A percentile compares a stretch with the other conserved stretches of the same genome.
Conservation (phyloP, 169 alveolate species). For the Plasmodium falciparum region DNA sequence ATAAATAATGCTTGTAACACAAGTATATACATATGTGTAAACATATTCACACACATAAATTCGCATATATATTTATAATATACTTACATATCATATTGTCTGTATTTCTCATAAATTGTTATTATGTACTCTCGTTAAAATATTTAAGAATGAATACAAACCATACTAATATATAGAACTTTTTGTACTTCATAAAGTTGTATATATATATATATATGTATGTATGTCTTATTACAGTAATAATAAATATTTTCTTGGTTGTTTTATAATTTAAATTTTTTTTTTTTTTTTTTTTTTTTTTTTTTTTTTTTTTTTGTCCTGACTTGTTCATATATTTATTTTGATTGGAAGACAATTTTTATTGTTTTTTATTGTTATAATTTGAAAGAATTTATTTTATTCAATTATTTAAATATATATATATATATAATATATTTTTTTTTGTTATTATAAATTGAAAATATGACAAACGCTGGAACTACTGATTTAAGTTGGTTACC, state of each 20-base stretch:
- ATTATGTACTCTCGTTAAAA: too few relatives aligned
- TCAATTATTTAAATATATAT: too few relatives aligned
- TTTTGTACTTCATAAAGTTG: too few relatives aligned
- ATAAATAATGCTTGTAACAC: not conserved
- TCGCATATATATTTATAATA: not conserved
- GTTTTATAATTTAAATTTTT: not conserved
- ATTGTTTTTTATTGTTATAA: too few relatives aligned
- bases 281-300: conserved; percentile 11
- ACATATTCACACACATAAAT: not conserved
- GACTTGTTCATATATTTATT: not conserved
- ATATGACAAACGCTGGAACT: conserved; percentile 70
- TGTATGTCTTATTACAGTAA: not conserved
- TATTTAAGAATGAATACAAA: too few relatives aligned
- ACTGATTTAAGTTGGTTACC: conserved; percentile 88
- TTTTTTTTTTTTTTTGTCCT: conserved; percentile 8
- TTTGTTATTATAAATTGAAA: conserved; percentile 16
- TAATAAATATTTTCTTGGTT: not conserved
- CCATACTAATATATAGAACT: too few relatives aligned
- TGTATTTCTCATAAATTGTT: too few relatives aligned
- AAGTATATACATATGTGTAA: not conserved
- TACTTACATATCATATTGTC: too few relatives aligned
- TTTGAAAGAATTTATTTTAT: too few relatives aligned
- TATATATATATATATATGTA: too few relatives aligned
- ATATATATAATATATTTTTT: too few relatives aligned
- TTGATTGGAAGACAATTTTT: too few relatives aligned